Evolutionary conservation across 2,329 filamentous ascomycete genomes (phyloP), one percentile per base, ranked within the genome.

Genomic region (Colletotrichum lupini): DNA sequence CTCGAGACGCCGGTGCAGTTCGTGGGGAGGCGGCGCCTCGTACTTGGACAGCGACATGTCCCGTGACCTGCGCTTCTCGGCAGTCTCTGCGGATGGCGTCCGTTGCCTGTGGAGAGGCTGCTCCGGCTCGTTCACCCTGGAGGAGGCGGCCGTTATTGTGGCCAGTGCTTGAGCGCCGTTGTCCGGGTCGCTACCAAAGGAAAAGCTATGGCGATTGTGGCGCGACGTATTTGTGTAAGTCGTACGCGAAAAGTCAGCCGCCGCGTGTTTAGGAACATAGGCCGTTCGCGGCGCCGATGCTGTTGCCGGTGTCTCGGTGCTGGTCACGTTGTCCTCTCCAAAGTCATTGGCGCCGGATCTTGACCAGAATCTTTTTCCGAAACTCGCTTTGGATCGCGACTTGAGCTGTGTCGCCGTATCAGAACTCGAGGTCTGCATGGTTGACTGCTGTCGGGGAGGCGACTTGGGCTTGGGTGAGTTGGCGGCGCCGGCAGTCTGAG

Each of bases 251-350:
- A 80, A 81, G 62, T 81, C 79, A 53, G 77, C 68, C n/a, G 79
- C 79, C 3, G 79, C 79, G 72, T 81, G 79, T 37, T 75, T 77
- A 19, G 79, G 79, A 28, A 77, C 70, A 52, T 80, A 80, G 49
- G 69, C 67, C 26, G 67, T 46, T 28, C 42, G 73, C 24, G 53
- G 61, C 32, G 49, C 42, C 35, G 74, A 24, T 24, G 62, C 42
- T 11, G 24, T 26, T 56, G 52, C 37, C 11, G 70, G 32, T 56
- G 62, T 22, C 26, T 63, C 42, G 59, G 32, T 28, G 5, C 61
- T 52, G 42, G 46, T 24, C 35, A 59, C 35, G 11, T 60, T 32
- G 19, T 68, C 69, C 12, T 68, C 64, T 30, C 64, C 69, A 55
- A 76, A 74, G 55, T 74, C 64, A 22, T 76, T 74, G 53, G 70